Evolutionary conservation across 2,329 filamentous ascomycete species (phyloP).

Genomic region (Hawksworthiomyces lignivorus): DNA sequence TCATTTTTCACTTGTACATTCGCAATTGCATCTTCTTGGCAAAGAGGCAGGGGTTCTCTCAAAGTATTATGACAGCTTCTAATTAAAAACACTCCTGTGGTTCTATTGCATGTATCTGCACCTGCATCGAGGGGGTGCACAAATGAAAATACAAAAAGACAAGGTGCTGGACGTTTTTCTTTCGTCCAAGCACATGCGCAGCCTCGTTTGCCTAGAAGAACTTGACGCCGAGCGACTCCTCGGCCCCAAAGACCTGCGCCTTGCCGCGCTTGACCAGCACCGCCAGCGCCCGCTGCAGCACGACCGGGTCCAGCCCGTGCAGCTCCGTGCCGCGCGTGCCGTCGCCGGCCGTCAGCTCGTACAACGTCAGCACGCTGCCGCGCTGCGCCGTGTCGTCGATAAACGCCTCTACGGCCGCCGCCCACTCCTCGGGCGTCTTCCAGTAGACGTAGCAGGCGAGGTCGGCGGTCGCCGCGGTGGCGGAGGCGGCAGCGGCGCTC

Average conservation of each 20-base stretch:
- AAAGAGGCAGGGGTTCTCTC: too few relatives aligned
- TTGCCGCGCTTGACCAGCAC: constrained; percentile 83
- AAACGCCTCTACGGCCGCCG: constrained; percentile 66
- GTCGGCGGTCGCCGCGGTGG: constrained; percentile 32
- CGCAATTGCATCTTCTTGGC: too few relatives aligned
- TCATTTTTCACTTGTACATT: too few relatives aligned
- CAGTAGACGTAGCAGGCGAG: constrained; percentile 68
- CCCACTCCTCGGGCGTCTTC: constrained; percentile 88
- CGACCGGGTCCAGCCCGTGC: constrained; percentile 76
- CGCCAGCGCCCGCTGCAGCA: constrained; percentile 71
- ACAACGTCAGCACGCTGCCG: constrained; percentile 81
- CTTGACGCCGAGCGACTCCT: constrained; percentile 86
- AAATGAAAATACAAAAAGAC: too few relatives aligned
- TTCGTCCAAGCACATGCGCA: too few relatives aligned
- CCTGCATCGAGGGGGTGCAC: too few relatives aligned
- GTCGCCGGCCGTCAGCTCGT: constrained; percentile 87
- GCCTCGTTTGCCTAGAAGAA: too few relatives aligned
- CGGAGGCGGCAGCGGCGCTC: constrained; percentile 20
- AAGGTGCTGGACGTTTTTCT: too few relatives aligned
- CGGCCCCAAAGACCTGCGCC: constrained; percentile 86
- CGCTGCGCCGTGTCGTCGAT: constrained; percentile 84
- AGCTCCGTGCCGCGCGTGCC: constrained; percentile 68
- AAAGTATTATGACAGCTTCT: too few relatives aligned
- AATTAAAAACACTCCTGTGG: too few relatives aligned
- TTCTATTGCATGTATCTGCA: too few relatives aligned